Conservation (phyloP, 331 rosid genomes). For the Acacia pycnantha region DNA sequence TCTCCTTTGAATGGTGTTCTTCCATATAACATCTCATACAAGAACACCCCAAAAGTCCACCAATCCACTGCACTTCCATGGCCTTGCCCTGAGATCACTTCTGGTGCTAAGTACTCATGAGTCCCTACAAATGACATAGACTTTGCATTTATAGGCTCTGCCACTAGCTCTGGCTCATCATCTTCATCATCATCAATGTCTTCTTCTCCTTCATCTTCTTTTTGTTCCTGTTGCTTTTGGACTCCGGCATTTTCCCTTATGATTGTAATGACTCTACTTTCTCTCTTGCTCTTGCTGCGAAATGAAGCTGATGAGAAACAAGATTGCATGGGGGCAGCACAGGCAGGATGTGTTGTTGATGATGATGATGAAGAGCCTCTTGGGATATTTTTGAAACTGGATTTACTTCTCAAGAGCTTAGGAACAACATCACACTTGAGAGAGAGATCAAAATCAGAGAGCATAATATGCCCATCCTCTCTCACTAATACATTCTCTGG, state of each 20-base stretch:
- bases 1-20: constrained; percentile 94
- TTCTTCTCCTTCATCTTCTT: neutral
- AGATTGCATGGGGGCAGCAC: constrained; percentile 80
- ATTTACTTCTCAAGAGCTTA: constrained; percentile 50
- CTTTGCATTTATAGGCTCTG: constrained; percentile 77
- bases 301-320: constrained; percentile 60
- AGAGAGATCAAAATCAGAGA: constrained; percentile 91
- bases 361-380: constrained; percentile 30
- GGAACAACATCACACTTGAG: constrained; percentile 96
- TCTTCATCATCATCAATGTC: neutral
- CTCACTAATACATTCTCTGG: constrained; percentile 93
- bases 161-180: constrained; percentile 72
- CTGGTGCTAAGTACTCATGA: constrained; percentile 94
- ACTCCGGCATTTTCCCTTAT: constrained; percentile 56
- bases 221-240: constrained; percentile 1
- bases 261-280: constrained; percentile 45
- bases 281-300: constrained; percentile 40
- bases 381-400: constrained; percentile 35
- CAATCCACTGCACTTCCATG: constrained; percentile 98
- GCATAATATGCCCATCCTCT: constrained; percentile 95
- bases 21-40: constrained; percentile 87
- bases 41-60: constrained; percentile 96
- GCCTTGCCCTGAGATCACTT: constrained; percentile 90
- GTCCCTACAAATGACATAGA: constrained; percentile 95
- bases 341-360: constrained; percentile 32